phyloP scores from a whole-genome alignment of 192 early-diverging fungal genomes.

The Rhizophagus prolifer region DNA sequence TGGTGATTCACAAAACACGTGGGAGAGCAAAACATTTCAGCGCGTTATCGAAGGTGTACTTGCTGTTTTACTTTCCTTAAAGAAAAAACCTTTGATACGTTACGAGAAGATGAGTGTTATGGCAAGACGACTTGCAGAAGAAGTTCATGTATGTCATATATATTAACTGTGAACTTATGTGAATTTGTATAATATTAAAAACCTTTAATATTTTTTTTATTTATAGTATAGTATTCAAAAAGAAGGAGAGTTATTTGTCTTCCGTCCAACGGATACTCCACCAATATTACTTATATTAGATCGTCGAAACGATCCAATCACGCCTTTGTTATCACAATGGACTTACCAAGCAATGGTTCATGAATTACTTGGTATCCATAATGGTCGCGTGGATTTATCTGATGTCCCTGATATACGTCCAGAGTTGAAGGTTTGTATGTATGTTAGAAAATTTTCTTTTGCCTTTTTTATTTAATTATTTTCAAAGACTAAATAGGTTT shows the following conservation, averaged over 20 bases:
- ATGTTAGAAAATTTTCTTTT: slow-evolving; percentile 12
- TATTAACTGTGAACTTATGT: not conserved
- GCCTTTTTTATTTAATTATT: not conserved
- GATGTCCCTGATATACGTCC: slow-evolving; percentile 74
- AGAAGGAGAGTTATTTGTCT: slow-evolving; percentile 75
- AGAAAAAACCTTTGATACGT: slow-evolving; percentile 89
- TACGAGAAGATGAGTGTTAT: slow-evolving; percentile 83
- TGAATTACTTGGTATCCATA: slow-evolving; percentile 89
- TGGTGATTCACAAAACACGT: slow-evolving; percentile 66
- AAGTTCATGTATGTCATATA: slow-evolving; percentile 63
- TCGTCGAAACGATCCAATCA: slow-evolving; percentile 93
- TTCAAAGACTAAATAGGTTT: not conserved
- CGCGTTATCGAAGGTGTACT: slow-evolving; percentile 78
- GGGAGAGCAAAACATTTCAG: slow-evolving; percentile 78
- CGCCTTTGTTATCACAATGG: slow-evolving; percentile 93
- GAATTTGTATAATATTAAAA: not conserved
- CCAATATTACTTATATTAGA: slow-evolving; percentile 91
- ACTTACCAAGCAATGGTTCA: slow-evolving; percentile 99
- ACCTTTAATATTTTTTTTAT: not conserved
- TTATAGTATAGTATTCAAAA: slow-evolving; percentile 75
- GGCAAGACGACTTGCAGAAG: slow-evolving; percentile 78
- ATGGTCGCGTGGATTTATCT: slow-evolving; percentile 90
- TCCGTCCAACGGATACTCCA: slow-evolving; percentile 73
- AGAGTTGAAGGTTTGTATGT: slow-evolving; percentile 69
- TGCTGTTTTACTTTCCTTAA: slow-evolving; percentile 77